Conservation (phyloP, 2,329 filamentous ascomycete species). For the Polychaeton citri region DNA sequence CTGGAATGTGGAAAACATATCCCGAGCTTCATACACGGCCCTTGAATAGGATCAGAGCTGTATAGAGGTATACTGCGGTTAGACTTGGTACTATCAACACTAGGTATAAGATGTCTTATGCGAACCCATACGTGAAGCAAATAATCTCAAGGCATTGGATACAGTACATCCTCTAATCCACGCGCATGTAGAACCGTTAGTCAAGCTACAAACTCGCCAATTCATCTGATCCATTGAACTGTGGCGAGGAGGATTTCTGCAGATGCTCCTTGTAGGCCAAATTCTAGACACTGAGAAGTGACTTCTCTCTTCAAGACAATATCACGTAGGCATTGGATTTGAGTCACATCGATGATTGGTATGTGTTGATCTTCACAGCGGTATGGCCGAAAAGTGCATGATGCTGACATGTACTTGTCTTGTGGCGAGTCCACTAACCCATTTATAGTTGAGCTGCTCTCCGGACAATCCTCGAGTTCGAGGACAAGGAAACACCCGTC, state of each 20-base stretch:
- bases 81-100: too few species aligned
- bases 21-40: too few species aligned
- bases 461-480: background rate
- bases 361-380: background rate
- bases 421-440: background rate
- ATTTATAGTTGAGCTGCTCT: background rate
- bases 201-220: too few species aligned
- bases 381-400: background rate
- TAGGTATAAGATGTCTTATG: too few species aligned
- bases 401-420: background rate
- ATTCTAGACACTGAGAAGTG: background rate
- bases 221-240: background rate
- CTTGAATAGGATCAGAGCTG: too few species aligned
- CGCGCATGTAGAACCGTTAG: too few species aligned
- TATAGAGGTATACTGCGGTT: too few species aligned
- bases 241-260: background rate
- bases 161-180: too few species aligned
- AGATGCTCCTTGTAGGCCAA: background rate
- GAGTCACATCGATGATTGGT: background rate
- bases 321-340: background rate
- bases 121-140: too few species aligned
- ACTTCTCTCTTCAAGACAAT: background rate
- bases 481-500: background rate
- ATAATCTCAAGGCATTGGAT: too few species aligned
- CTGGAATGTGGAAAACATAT: too few species aligned